These are phyloP conservation scores for Arachnomyces sp. DNA, from an alignment of 2,329 filamentous ascomycete genomes.

Conservation along the genomic window DNA sequence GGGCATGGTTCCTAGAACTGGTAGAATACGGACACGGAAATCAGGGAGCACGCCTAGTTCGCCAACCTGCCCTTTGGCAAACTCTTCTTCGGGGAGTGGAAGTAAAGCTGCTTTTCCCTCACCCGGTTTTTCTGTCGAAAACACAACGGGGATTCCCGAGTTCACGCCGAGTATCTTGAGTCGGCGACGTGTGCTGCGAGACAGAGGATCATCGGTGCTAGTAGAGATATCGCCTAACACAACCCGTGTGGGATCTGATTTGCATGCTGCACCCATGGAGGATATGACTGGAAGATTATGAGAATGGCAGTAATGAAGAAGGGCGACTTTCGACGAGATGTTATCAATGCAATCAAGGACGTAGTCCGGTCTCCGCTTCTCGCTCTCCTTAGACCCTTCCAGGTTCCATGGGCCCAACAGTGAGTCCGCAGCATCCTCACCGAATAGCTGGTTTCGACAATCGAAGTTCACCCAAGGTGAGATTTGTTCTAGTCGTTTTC, in stretches of 20 bases:
- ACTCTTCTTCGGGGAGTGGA: constrained; percentile 81
- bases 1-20: constrained; percentile 93
- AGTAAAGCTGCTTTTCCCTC: constrained; percentile 86
- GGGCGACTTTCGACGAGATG: constrained; percentile 88
- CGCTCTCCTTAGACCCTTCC: constrained; percentile 31
- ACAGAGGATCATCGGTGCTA: constrained; percentile 82
- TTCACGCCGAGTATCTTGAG: constrained; percentile 70
- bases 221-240: constrained; percentile 85
- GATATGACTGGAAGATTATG: constrained; percentile 76
- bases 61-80: constrained; percentile 73
- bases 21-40: constrained; percentile 89
- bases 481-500: constrained; percentile 72
- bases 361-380: constrained; percentile 61
- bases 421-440: constrained; percentile 54
- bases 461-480: constrained; percentile 90
- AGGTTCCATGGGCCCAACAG: constrained; percentile 61
- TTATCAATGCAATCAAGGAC: constrained; percentile 98
- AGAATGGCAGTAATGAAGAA: constrained; percentile 80
- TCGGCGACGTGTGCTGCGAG: constrained; percentile 71
- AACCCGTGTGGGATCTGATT: constrained; percentile 76
- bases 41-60: constrained; percentile 85
- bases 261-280: constrained; percentile 93
- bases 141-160: constrained; percentile 83
- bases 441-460: constrained; percentile 75
- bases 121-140: constrained; percentile 81